Percentiles rank a stretch among this genome's conserved stretches.
These are phyloP conservation scores for Chalciporus piperatus DNA, from an alignment of 768 basidiomycete species.

Conservation along the genomic window DNA sequence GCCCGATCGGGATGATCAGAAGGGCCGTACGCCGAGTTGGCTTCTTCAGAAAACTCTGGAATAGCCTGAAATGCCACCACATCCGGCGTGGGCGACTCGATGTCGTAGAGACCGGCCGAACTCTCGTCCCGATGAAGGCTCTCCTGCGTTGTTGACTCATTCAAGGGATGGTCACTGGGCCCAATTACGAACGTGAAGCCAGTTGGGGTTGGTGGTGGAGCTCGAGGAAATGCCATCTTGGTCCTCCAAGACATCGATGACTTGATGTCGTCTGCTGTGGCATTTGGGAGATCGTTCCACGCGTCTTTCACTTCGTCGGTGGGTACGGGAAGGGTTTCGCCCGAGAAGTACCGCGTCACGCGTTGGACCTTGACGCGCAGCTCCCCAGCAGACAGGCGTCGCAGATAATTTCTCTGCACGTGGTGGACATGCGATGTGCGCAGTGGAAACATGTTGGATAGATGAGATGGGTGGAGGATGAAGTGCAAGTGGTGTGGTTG, in stretches of 20 bases:
- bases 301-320: constrained; percentile 12
- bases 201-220: constrained; percentile 22
- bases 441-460: constrained; percentile 9
- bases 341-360: constrained; percentile 18
- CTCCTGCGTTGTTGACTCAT: not conserved
- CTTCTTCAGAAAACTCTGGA: not conserved
- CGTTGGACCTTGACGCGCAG: constrained; percentile 14
- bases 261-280: constrained; percentile 4
- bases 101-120: constrained; percentile 3
- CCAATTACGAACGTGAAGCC: not conserved
- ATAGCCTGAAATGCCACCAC: not conserved
- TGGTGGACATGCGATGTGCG: constrained; percentile 6
- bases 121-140: not conserved
- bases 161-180: not conserved
- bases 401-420: constrained; percentile 12
- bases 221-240: constrained; percentile 1
- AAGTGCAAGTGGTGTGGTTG: not conserved
- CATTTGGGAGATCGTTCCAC: constrained; percentile 28
- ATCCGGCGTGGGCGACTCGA: constrained; percentile 2
- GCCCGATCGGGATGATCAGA: not conserved
- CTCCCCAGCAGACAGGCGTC: constrained; percentile 13
- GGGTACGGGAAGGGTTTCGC: constrained; percentile 16
- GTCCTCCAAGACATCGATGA: constrained; percentile 8
- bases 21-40: not conserved
- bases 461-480: not conserved